phyloP scores from a whole-genome alignment of 805 yeast genomes.

The Suhomyces vadensis region DNA sequence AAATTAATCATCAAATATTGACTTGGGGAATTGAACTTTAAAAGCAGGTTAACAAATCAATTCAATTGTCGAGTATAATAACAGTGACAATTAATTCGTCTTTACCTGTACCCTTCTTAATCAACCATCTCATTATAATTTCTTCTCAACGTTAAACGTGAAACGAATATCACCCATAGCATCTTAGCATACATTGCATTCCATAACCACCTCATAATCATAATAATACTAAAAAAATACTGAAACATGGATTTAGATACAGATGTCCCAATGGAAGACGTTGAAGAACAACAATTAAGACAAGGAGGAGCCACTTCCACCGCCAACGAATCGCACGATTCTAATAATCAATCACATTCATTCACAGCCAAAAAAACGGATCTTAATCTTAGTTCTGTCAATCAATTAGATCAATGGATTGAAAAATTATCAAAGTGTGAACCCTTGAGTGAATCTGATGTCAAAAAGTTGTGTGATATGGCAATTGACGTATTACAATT shows the following conservation, averaged over 20 bases:
- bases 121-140: no score
- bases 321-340: conserved; percentile 10
- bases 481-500: conserved; percentile 88
- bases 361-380: conserved; percentile 36
- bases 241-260: conserved; percentile 69
- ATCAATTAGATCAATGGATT: conserved; percentile 86
- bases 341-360: conserved; percentile 3
- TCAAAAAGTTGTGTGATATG: conserved; percentile 79
- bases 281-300: conserved; percentile 45
- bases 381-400: conserved; percentile 42
- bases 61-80: not conserved
- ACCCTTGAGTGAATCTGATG: conserved; percentile 78
- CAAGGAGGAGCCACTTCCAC: conserved; percentile 7
- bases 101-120: not conserved
- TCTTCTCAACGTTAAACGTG: no score
- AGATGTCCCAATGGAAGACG: conserved; percentile 86
- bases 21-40: not conserved
- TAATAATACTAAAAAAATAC: not conserved
- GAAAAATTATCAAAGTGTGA: conserved; percentile 76
- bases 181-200: conserved; percentile 1
- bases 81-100: not conserved
- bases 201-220: not conserved
- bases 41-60: no score
- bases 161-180: conserved; percentile 1
- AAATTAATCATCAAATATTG: not conserved